phyloP scores from a whole-genome alignment of 2,329 filamentous ascomycete species.

The Zelopaecilomyces penicillatus region DNA sequence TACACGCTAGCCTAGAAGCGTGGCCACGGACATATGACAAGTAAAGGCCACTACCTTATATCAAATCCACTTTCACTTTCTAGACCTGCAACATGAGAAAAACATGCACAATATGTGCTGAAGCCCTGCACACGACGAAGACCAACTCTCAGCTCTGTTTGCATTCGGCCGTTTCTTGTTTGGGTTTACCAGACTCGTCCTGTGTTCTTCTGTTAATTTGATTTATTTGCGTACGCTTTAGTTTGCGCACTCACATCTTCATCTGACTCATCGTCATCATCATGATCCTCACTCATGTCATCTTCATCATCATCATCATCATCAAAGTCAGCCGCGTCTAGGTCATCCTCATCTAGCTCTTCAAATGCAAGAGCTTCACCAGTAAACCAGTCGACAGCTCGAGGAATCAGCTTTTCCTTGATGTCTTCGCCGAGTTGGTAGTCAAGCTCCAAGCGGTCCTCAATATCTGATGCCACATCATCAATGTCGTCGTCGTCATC shows the following conservation, averaged over 20 bases:
- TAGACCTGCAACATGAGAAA: no score
- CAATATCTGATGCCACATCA: constrained; percentile 79
- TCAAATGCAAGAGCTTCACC: constrained; percentile 96
- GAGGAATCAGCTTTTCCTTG: constrained; percentile 98
- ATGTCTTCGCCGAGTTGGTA: constrained; percentile 99
- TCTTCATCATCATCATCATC: constrained; percentile 91
- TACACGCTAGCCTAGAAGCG: no score
- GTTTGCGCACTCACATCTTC: constrained; percentile 54
- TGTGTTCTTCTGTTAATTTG: constrained; percentile 26
- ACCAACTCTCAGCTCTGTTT: constrained; percentile 69
- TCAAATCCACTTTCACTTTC: no score
- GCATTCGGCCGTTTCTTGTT: constrained; percentile 91
- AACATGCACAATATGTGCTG: no score
- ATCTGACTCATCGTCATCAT: constrained; percentile 73
- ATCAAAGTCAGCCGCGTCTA: constrained; percentile 74
- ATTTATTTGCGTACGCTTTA: background rate
- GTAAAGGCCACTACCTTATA: no score
- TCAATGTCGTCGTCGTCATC: constrained; percentile 63
- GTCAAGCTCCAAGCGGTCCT: constrained; percentile 95
- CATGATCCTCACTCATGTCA: constrained; percentile 74
- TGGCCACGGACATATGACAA: no score
- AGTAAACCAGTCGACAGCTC: constrained; percentile 98
- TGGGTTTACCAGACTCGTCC: constrained; percentile 83
- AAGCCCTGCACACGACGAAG: background rate
- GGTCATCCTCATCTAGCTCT: constrained; percentile 76